phyloP scores from a whole-genome alignment of 352 stramenopile genomes.

The Phytophthora boehmeriae region DNA sequence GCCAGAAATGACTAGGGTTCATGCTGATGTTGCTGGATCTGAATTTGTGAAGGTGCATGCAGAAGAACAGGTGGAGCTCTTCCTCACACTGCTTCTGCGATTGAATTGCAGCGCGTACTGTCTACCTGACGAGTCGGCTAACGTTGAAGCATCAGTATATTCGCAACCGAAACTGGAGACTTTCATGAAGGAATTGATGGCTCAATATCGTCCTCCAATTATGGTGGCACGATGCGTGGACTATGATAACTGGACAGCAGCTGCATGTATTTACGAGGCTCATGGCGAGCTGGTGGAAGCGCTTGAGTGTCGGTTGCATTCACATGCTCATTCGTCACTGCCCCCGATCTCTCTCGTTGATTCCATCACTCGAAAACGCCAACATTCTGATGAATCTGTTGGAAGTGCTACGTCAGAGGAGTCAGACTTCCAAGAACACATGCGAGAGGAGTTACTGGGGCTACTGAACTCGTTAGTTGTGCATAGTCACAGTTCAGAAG shows the following conservation, averaged over 20 bases:
- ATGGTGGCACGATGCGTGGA: constrained; percentile 82
- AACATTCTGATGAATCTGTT: constrained; percentile 34
- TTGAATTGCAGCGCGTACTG: constrained; percentile 44
- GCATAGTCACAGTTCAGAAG: constrained; percentile 36
- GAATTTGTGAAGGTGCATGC: constrained; percentile 43
- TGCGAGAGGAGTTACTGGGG: constrained; percentile 66
- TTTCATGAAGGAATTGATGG: constrained; percentile 58
- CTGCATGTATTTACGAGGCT: constrained; percentile 78
- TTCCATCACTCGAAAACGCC: constrained; percentile 32
- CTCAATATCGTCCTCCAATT: constrained; percentile 75
- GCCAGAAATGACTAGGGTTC: constrained; percentile 11
- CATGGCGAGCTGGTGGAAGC: constrained; percentile 83
- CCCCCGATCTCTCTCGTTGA: constrained; percentile 4
- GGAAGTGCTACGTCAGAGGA: constrained; percentile 36
- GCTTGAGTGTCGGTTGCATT: constrained; percentile 81
- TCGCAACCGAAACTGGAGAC: constrained; percentile 61
- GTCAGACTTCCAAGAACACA: constrained; percentile 55
- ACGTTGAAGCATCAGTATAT: constrained; percentile 25
- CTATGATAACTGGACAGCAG: constrained; percentile 83
- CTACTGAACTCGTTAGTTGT: constrained; percentile 73
- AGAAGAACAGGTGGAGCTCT: constrained; percentile 80
- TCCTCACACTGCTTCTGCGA: constrained; percentile 68
- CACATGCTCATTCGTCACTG: constrained; percentile 37
- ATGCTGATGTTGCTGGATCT: constrained; percentile 48
- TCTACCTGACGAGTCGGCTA: neutral